Base-by-base conservation (phyloP, 129 eudicot species). In the Calendula officinalis region DNA sequence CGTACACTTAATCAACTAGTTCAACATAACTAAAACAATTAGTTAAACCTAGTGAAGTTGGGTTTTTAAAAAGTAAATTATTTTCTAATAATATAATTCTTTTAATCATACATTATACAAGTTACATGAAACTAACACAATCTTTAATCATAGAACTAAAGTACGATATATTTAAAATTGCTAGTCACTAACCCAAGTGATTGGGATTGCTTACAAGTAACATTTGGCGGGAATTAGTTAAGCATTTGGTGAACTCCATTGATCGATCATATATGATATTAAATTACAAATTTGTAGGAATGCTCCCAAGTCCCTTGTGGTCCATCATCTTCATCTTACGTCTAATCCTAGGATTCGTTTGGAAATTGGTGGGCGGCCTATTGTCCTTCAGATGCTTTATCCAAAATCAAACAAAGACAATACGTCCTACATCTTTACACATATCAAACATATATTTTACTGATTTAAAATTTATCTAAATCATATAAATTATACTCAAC, bases 261-360 rank as follows among this genome's bases (percentile, higher is more conserved):
- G 13, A 47, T 56, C 55, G 47, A 51, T 22, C 17, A 38, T 52
- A 13, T 8, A 35, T 52, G 17, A 3, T 16, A 15, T 3, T 17
- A 2, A 14, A 11, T 5, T 4, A 48, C 15, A 32, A 6, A 54
- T 27, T 48, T 38, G 45, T 27, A 46, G 39, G 22, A 51, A 14
- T 72, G 51, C 57, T 56, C 57, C 13, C 13, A 59, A 71, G 52
- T 45, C 66, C 56, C 73, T 65, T 73, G 73, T 73, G 72, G 78
- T 66, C 65, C 62, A 56, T 47, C 78, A 11, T 66, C 38, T 37
- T 47, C 78, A 11, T 66, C 38, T 37, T 47, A 39, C 73, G 49
- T 45, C 72, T 74, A 69, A 69, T 69, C 74, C 72, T 74, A 49
- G 73, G 73, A 57, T 66, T 66, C 70, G 47, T 61, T 49, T 65